Base-by-base conservation (phyloP, 805 yeast species). In the Candida caryicola region DNA sequence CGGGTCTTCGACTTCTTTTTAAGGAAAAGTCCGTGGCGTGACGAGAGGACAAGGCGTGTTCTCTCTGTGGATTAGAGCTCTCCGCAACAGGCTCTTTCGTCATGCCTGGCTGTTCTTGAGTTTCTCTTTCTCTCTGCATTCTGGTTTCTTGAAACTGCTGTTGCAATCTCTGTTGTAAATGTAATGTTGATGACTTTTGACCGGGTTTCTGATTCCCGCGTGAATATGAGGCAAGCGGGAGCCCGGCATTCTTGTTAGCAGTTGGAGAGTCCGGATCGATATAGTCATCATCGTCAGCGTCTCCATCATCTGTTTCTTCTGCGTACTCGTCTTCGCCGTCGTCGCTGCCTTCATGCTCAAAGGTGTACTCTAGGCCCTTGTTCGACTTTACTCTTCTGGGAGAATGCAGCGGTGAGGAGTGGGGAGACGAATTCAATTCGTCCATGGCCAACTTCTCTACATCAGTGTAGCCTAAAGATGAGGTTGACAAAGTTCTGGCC, bases 401-500 rank as follows among this genome's bases (percentile, higher is more conserved):
- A 14, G 44, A 36, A 31, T 35, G 42, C 39, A 33, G 46, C 3
- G 49, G 47, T 13, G 43, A 34, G n/a, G 42, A 23, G 15, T 31
- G 41, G 10, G 42, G 36, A 18, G 43, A 27, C 6, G 41, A 14
- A 25, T 33, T 35, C 23, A 44, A 25, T 31, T 44, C 37, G 47
- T 47, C 36, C 52, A 41, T 16, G 33, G 54, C 40, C 36, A 43
- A 60, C 44, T 56, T 68, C 51, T 75, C 81, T 3, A 71, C 68
- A 37, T 69, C 73, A 9, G 79, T 73, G 46, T 71, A 71, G 9
- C 85, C 84, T 19, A 83, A 66, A 0, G 87, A 77, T 0, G 84
- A 74, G 33, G 86, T 74, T 2, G 91, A 82, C 34, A 88, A 69
- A 1, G 93, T 80, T 52, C 95, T 69, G 0, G 95, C 96, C 39